Evolutionary conservation across 2,329 filamentous ascomycete species (phyloP).

Genomic region (Exophiala viscosa): DNA sequence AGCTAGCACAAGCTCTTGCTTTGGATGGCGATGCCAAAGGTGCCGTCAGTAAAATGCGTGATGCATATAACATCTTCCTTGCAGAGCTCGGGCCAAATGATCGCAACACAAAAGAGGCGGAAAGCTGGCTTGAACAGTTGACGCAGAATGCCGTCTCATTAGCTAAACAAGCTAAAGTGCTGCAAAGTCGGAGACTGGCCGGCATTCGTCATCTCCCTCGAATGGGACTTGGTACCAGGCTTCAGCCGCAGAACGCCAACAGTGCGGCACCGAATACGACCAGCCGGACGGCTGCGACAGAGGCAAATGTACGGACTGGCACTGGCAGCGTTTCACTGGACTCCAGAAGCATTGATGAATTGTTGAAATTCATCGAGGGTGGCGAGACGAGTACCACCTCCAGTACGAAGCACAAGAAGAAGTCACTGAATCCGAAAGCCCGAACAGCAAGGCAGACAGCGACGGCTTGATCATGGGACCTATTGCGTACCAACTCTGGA

Average conservation of each 20-base stretch:
- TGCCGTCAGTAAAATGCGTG: conserved; percentile 88
- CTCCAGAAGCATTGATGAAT: conserved; percentile 82
- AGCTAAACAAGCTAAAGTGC: conserved; percentile 87
- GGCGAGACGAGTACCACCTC: conserved; percentile 40
- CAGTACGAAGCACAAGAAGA: conserved; percentile 43
- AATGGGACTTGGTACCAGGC: conserved; percentile 49
- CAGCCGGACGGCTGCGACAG: conserved; percentile 27
- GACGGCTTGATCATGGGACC: conserved; percentile 1
- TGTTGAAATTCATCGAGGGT: conserved; percentile 92
- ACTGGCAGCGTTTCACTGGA: conserved; percentile 54
- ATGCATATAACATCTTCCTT: conserved; percentile 95
- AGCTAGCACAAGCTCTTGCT: conserved; percentile 90
- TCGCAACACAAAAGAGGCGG: conserved; percentile 96
- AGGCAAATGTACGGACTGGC: conserved; percentile 18
- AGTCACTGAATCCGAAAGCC: conserved; percentile 28
- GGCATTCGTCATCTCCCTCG: conserved; percentile 60
- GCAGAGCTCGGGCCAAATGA: conserved; percentile 80
- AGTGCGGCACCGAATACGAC: conserved; percentile 50
- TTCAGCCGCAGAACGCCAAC: conserved; percentile 27
- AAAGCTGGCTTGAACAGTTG: conserved; percentile 92
- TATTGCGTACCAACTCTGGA: neutral
- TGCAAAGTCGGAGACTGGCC: conserved; percentile 69
- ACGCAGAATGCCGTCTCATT: conserved; percentile 93
- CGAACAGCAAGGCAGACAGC: conserved; percentile 19
- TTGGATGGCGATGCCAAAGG: conserved; percentile 93